phyloP scores from a whole-genome alignment of 768 basidiomycete genomes.

The Udeniomyces megalosporus region DNA sequence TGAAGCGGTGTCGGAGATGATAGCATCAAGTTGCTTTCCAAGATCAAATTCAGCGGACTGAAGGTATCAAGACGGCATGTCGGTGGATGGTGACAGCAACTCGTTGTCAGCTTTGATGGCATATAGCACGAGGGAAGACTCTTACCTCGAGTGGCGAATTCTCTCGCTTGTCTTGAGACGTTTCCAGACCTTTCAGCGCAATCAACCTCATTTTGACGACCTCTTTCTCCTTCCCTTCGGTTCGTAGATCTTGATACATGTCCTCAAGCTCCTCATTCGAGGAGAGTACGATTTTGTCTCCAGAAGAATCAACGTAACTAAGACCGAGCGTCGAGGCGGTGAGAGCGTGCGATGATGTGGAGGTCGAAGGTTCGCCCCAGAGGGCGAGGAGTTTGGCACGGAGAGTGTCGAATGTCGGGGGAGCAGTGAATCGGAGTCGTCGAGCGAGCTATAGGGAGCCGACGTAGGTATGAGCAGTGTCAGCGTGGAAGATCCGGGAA shows the following conservation, averaged over 20 bases:
- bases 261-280: conserved; percentile 8
- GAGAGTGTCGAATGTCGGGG: conserved; percentile 1
- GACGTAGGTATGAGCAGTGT: not conserved
- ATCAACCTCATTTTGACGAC: conserved; percentile 7
- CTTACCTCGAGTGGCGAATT: not conserved
- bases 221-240: not conserved
- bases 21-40: too few species aligned
- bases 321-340: not conserved
- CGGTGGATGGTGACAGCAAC: too few species aligned
- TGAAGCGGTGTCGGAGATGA: too few species aligned
- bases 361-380: too few species aligned
- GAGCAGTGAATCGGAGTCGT: conserved; percentile 2
- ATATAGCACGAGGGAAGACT: too few species aligned
- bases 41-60: too few species aligned
- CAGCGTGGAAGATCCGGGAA: not conserved
- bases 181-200: not conserved
- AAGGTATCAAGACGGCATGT: too few species aligned
- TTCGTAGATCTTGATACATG: conserved; percentile 1
- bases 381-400: not conserved
- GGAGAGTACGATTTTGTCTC: conserved; percentile 5
- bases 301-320: conserved; percentile 4
- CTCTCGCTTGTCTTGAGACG: not conserved
- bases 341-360: too few species aligned
- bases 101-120: too few species aligned
- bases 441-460: conserved; percentile 7